phyloP scores from a whole-genome alignment of 768 basidiomycete species.

The Leucogyrophana mollusca region DNA sequence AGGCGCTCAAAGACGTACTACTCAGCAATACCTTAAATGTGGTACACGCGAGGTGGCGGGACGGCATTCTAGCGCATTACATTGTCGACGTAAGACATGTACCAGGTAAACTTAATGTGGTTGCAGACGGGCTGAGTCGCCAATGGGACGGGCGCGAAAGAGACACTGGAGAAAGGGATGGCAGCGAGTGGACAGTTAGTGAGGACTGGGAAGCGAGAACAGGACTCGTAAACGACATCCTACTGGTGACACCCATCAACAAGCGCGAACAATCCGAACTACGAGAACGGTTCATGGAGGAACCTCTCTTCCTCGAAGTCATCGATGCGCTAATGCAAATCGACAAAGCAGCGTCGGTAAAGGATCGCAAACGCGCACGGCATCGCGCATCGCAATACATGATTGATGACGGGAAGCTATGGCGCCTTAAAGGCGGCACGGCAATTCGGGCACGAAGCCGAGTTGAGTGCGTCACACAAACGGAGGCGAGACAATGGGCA shows the following conservation, averaged over 20 bases:
- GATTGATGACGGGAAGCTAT: constrained; percentile 11
- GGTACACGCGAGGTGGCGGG: constrained; percentile 25
- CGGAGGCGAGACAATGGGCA: not conserved
- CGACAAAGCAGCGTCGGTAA: constrained; percentile 8
- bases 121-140: constrained; percentile 22
- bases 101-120: constrained; percentile 17
- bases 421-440: constrained; percentile 8
- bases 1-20: constrained; percentile 23
- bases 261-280: too few relatives aligned
- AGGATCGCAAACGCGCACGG: constrained; percentile 10
- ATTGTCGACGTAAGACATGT: constrained; percentile 21
- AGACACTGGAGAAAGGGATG: constrained; percentile 1
- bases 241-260: not conserved
- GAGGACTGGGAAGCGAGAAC: constrained; percentile 23
- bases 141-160: constrained; percentile 2
- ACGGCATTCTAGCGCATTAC: constrained; percentile 21
- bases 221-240: constrained; percentile 16
- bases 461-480: not conserved
- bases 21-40: constrained; percentile 20
- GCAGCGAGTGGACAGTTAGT: constrained; percentile 20
- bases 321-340: constrained; percentile 12
- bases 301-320: constrained; percentile 10
- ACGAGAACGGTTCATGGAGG: constrained; percentile 11
- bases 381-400: constrained; percentile 15
- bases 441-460: not conserved